Conservation (phyloP, 768 basidiomycete genomes). For the Myochromella boudieri region DNA sequence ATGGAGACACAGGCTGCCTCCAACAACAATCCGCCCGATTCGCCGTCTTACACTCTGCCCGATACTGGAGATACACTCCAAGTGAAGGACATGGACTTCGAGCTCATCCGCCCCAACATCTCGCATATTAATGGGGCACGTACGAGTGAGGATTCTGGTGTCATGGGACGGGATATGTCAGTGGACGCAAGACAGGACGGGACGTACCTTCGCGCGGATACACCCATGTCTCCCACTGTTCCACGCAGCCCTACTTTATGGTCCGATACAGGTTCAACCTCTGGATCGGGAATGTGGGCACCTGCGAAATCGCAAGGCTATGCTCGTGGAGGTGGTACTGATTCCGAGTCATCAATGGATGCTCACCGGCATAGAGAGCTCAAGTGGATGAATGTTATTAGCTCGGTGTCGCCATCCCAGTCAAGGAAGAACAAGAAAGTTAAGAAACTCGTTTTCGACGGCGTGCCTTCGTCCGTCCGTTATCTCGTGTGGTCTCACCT, state of each 20-base stretch:
- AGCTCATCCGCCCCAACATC: constrained; percentile 66
- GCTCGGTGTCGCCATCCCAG: constrained; percentile 54
- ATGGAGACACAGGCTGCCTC: constrained; percentile 36
- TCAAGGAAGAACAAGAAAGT: constrained; percentile 81
- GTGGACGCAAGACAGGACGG: constrained; percentile 29
- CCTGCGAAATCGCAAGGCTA: constrained; percentile 6
- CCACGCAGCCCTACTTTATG: constrained; percentile 21
- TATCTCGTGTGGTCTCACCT: constrained; percentile 84
- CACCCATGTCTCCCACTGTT: constrained; percentile 35
- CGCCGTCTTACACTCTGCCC: constrained; percentile 19
- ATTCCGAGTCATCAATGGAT: constrained; percentile 44
- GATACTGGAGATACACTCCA: constrained; percentile 60
- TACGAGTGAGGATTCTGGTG: constrained; percentile 55
- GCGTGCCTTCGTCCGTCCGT: constrained; percentile 79
- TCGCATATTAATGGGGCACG: constrained; percentile 38
- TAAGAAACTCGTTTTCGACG: constrained; percentile 69
- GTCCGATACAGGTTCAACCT: constrained; percentile 17
- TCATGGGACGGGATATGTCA: constrained; percentile 34
- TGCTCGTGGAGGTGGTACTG: too few species aligned
- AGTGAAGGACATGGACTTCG: constrained; percentile 80
- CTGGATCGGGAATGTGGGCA: constrained; percentile 14
- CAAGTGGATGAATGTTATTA: constrained; percentile 72
- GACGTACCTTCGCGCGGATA: constrained; percentile 36
- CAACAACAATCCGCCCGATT: too few species aligned
- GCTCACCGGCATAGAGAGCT: constrained; percentile 76